Base-by-base conservation (phyloP, 2,329 filamentous ascomycete species). In the Cordyceps tenuipes region DNA sequence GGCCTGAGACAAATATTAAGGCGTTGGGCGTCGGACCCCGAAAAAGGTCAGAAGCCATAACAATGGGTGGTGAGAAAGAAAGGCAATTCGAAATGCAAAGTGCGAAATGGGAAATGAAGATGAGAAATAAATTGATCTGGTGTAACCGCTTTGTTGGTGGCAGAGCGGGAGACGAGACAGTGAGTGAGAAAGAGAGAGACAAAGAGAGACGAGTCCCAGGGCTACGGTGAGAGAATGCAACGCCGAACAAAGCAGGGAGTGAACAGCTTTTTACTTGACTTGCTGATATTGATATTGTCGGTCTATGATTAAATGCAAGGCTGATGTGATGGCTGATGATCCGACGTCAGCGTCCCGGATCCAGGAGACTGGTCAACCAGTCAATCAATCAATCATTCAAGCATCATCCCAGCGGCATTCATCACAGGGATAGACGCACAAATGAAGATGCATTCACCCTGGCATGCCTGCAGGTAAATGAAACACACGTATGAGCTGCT, bases 1-100 rank as follows among this genome's bases (percentile, higher is more conserved):
- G 39, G 52, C 5, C 53, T 46, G 53, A 56, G 53, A 56, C 53
- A 54, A 54, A 47, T 56, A 56, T 47, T 56, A 29, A 29, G 51
- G 51, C 39, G 39, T 26, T 13, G 4, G 9, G 17, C 17, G 15
- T 46, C 15, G 3, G 13, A 17, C 13, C 39, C 34, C 34, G 34
- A 36, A 36, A 10, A 17, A 43, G 5, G 41, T 5, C 6, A 19
- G 41, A 43, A 17, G 43, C 43, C 41, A 44, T 44, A 6, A 17
- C 13, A 6, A n/a, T 44, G 17, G 41, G 15, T 17, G 41, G 17
- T 23, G 23, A 23, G 23, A 17, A 17, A 17, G 36, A 12, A 41
- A 5, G 36, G 7, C 1, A 29, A 29, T 29, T 6, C 1, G 29
- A 29, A 29, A 29, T 29, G 29, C 1, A 5, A 29, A 29, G 7